These are phyloP conservation scores for Microdochium trichocladiopsis DNA, from an alignment of 2,329 filamentous ascomycete genomes.

Conservation along the genomic window DNA sequence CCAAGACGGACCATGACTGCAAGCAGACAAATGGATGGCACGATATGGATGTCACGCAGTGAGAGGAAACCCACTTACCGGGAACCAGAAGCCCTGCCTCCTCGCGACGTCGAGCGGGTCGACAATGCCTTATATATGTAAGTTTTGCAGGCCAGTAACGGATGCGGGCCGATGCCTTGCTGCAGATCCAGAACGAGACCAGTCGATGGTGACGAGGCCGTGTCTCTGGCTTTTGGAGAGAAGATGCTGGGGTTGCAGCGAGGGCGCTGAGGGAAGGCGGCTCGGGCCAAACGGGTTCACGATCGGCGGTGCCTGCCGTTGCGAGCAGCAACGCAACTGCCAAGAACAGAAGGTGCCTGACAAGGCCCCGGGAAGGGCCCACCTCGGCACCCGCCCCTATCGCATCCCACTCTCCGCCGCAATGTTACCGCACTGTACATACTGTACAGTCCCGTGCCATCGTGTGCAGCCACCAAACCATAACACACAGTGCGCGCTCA, in stretches of 20 bases:
- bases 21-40: neutral
- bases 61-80: neutral
- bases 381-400: neutral
- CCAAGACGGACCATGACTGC: constrained; percentile 1
- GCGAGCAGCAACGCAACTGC: neutral
- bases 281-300: neutral
- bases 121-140: neutral
- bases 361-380: neutral
- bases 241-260: neutral
- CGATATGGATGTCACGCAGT: neutral
- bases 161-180: neutral
- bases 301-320: neutral
- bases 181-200: too few relatives aligned
- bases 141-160: neutral
- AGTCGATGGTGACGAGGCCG: neutral
- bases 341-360: neutral
- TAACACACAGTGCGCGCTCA: too few relatives aligned
- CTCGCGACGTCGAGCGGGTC: neutral
- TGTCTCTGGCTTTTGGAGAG: neutral
- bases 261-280: neutral
- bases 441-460: too few relatives aligned
- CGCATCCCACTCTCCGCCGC: too few relatives aligned
- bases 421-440: too few relatives aligned
- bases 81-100: neutral
- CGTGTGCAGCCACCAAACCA: too few relatives aligned